Base-by-base conservation (phyloP, 2,329 filamentous ascomycete species). In the Blastomyces emzantsi region DNA sequence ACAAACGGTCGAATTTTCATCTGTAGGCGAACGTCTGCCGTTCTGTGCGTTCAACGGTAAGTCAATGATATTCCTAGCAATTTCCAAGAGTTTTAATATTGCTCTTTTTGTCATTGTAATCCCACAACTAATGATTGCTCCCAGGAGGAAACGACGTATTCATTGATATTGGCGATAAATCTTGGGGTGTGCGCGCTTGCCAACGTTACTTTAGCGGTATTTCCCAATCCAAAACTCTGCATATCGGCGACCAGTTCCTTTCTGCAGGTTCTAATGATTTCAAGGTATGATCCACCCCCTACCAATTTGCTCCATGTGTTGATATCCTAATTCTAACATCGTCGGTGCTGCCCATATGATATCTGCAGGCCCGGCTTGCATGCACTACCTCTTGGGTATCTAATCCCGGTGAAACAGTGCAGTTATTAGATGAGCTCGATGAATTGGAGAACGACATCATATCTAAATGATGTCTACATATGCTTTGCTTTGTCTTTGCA, bases 371-470 rank as follows among this genome's bases (percentile, higher is more conserved):
- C 8, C 83, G 93, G 39, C 85, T 92, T 70, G 92, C 95, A 25
- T 94, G 90, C 43, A 97, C 93, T 0, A 97, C 94, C 28, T 92
- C 93, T 0, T 99, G 94, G 94, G 96, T 99, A 68, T 93, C 94
- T 1, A 97, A 86, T 72, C 94, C 94, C 0, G 81, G 83, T 0
- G 94, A 99, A 81, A 99, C 94, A 39, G 90, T 96, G 49, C 87
- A 90, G 69, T 76, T 97, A 70, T 77, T 99, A 65, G 92, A 97
- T 71, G 94, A 97, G 79, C 79, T 96, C 73, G 81, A 81, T 0
- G 82, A 80, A 60, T 71, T 90, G 64, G 74, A 76, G 51, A 63
- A 63, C 9, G 62, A 60, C 3, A 28, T 30, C 13, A 52, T 52
- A 28, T 30, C 49, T 30, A 49, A 36, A 36, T 47, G 39, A 49